Percentiles rank a stretch among this genome's conserved stretches.
These are phyloP conservation scores for Blakeslea trispora DNA, from an alignment of 371 early-diverging fungal genomes.

Conservation along the genomic window DNA sequence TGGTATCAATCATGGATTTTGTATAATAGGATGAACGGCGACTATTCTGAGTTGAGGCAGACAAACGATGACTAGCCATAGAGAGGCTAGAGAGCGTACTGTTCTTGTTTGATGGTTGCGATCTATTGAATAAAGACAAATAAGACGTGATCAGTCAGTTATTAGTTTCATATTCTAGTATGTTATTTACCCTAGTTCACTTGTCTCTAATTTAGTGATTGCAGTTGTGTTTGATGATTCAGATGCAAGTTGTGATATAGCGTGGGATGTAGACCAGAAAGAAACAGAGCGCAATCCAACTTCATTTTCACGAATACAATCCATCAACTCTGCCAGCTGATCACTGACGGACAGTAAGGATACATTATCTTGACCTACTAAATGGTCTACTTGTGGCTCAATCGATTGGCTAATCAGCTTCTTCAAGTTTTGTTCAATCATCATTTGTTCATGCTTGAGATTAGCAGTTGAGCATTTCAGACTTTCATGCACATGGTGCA, in stretches of 20 bases:
- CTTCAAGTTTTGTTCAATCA: constrained; percentile 34
- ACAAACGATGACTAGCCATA: constrained; percentile 16
- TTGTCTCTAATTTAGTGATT: not conserved
- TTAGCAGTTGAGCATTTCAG: constrained; percentile 41
- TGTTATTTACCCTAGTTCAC: not conserved
- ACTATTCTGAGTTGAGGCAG: constrained; percentile 15
- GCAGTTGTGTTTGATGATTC: not conserved
- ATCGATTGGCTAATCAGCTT: constrained; percentile 29
- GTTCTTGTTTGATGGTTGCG: not conserved
- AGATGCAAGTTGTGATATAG: not conserved
- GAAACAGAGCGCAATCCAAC: constrained; percentile 27
- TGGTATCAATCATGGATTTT: constrained; percentile 1
- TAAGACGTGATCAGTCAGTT: too few relatives aligned
- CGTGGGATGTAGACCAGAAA: constrained; percentile 2
- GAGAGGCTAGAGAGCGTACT: constrained; percentile 19
- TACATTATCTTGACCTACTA: constrained; percentile 38
- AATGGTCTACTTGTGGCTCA: constrained; percentile 46
- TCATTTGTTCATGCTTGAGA: constrained; percentile 44
- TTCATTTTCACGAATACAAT: constrained; percentile 36
- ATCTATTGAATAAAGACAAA: not conserved
- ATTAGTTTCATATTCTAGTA: not conserved
- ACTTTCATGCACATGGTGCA: constrained; percentile 49
- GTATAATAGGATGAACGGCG: constrained; percentile 6
- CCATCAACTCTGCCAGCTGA: constrained; percentile 39
- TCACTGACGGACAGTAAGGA: constrained; percentile 44